phyloP scores from a whole-genome alignment of 2,329 filamentous ascomycete genomes.

The Tolypocladium ovalisporum region DNA sequence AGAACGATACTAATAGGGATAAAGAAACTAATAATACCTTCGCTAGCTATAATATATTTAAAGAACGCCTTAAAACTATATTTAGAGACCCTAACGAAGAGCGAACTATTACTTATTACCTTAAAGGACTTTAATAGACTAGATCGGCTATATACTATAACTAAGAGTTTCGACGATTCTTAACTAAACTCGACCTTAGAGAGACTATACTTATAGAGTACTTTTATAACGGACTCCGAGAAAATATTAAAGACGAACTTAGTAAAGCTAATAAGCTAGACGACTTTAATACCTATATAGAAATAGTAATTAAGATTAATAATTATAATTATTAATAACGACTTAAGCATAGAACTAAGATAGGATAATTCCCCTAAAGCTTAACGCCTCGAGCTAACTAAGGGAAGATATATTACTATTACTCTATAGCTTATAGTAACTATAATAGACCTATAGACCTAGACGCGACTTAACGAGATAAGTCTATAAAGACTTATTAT shows the following conservation, averaged over 20 bases:
- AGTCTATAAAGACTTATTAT: too few species aligned
- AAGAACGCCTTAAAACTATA: not conserved
- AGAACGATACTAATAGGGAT: not conserved
- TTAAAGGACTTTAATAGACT: not conserved
- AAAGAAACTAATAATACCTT: not conserved
- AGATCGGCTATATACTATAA: not conserved
- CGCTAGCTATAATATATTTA: not conserved
- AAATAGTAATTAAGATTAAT: not conserved
- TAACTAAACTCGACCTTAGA: not conserved
- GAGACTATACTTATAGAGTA: not conserved
- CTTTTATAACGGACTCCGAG: too few species aligned
- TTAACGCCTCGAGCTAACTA: not conserved
- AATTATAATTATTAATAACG: not conserved
- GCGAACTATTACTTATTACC: not conserved
- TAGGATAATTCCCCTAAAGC: too few species aligned
- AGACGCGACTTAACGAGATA: too few species aligned
- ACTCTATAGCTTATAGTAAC: not conserved
- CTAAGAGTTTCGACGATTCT: not conserved
- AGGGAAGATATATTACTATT: not conserved
- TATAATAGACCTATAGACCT: too few species aligned
- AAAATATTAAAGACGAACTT: not conserved
- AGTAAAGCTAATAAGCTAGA: not conserved
- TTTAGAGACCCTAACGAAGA: not conserved
- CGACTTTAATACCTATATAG: too few species aligned
- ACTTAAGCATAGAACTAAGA: too few species aligned